A percentile compares a stretch with the other conserved stretches of the same genome.
Conservation (phyloP, 345 rosid species). For the Acer campestre region DNA sequence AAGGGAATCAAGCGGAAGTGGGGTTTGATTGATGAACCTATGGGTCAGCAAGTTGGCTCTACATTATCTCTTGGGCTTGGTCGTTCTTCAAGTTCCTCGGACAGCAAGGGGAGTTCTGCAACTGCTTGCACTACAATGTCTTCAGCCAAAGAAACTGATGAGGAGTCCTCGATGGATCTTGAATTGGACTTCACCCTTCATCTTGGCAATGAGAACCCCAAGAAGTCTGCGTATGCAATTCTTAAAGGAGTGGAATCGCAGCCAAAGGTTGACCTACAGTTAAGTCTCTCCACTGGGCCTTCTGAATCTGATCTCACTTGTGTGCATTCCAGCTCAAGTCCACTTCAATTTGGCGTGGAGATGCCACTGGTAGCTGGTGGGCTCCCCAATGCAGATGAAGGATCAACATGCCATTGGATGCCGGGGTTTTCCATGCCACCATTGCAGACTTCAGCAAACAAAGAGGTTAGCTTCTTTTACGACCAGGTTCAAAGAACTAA, state of each 20-base stretch:
- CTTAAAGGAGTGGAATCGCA: conserved; percentile 36
- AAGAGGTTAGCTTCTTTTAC: conserved; percentile 47
- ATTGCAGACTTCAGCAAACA: conserved; percentile 36
- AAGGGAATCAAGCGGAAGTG: conserved; percentile 80
- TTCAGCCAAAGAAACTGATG: conserved; percentile 86
- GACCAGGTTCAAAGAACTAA: conserved; percentile 40
- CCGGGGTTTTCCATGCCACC: conserved; percentile 41
- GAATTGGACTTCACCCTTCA: conserved; percentile 80
- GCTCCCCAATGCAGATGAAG: conserved; percentile 48
- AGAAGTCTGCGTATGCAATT: conserved; percentile 39
- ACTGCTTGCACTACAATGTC: conserved; percentile 74
- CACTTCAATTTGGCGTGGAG: conserved; percentile 42
- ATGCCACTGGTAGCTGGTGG: conserved; percentile 35
- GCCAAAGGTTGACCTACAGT: conserved; percentile 68
- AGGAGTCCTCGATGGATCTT: conserved; percentile 81
- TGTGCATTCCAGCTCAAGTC: conserved; percentile 38
- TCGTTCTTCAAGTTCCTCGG: conserved; percentile 77
- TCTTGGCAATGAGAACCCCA: conserved; percentile 71
- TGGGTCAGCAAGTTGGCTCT: conserved; percentile 51
- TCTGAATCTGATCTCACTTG: conserved; percentile 72
- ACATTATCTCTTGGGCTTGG: conserved; percentile 77
- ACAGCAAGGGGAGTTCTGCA: conserved; percentile 84
- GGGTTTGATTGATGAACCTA: conserved; percentile 53
- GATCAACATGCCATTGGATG: conserved; percentile 46
- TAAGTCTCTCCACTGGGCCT: conserved; percentile 74